Percentiles rank a stretch among this genome's conserved stretches.
These are phyloP conservation scores for Metarhizium brunneum DNA, from an alignment of 2,329 filamentous ascomycete genomes.

Conservation along the genomic window DNA sequence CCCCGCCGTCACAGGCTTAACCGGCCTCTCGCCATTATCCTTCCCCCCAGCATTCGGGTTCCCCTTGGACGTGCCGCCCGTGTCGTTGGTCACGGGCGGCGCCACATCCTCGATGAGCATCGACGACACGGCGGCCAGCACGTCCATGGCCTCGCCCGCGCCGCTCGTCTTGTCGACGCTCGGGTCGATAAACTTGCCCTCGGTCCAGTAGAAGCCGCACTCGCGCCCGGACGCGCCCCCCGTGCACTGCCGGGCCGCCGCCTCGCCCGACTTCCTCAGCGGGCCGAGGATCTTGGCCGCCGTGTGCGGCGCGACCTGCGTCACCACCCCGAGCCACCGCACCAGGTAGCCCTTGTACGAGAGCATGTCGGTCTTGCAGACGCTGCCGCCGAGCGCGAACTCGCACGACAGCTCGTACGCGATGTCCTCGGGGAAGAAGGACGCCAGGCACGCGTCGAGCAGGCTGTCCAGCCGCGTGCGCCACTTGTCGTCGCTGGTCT, in stretches of 20 bases:
- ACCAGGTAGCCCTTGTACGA: slow-evolving; percentile 48
- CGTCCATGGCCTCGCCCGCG: slow-evolving; percentile 48
- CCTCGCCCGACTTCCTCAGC: slow-evolving; percentile 36
- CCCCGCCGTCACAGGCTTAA: slow-evolving; percentile 31
- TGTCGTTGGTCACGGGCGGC: slow-evolving; percentile 29
- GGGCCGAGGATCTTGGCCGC: slow-evolving; percentile 33
- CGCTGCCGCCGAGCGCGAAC: slow-evolving; percentile 10
- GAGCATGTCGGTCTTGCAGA: slow-evolving; percentile 48
- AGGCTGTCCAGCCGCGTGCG: slow-evolving; percentile 40
- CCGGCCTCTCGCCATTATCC: slow-evolving; percentile 17
- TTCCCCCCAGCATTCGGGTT: slow-evolving; percentile 19
- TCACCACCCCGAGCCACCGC: slow-evolving; percentile 39
- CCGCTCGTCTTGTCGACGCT: slow-evolving; percentile 36
- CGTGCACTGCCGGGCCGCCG: slow-evolving; percentile 39
- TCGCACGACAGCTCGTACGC: slow-evolving; percentile 55
- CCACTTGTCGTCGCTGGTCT: slow-evolving; percentile 35
- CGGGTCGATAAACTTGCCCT: slow-evolving; percentile 20
- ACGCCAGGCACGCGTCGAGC: slow-evolving; percentile 31
- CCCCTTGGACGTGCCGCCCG: slow-evolving; percentile 37
- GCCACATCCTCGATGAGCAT: slow-evolving; percentile 30
- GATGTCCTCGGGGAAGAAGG: slow-evolving; percentile 43
- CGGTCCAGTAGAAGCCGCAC: slow-evolving; percentile 42
- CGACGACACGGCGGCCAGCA: slow-evolving; percentile 40
- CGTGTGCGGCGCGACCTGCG: slow-evolving; percentile 40
- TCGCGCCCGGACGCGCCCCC: slow-evolving; percentile 31